These are phyloP conservation scores for Candida namnaoensis DNA, from an alignment of 805 yeast genomes.

Conservation along the genomic window DNA sequence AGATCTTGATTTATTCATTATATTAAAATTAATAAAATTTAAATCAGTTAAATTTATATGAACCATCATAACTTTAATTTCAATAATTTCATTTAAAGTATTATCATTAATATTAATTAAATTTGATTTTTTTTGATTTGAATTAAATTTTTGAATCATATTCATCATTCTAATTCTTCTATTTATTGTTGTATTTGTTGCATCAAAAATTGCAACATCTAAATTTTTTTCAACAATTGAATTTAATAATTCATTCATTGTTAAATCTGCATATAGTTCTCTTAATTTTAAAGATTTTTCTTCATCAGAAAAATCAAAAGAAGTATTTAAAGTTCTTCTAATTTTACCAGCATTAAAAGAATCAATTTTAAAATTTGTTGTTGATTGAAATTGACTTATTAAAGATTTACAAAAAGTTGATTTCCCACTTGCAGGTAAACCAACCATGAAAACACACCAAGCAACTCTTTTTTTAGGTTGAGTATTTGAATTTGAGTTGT, in stretches of 20 bases:
- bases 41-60: background rate
- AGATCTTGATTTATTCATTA: background rate
- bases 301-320: conserved; percentile 32
- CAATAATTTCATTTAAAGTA: no score
- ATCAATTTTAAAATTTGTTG: conserved; percentile 20
- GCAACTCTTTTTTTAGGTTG: background rate
- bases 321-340: conserved; percentile 31
- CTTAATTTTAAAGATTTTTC: conserved; percentile 30
- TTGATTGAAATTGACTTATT: conserved; percentile 18
- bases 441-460: conserved; percentile 63
- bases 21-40: no score
- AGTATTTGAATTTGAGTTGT: background rate
- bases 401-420: conserved; percentile 63
- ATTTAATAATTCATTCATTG: conserved; percentile 36
- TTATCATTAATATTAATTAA: background rate
- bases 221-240: conserved; percentile 32
- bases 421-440: conserved; percentile 73
- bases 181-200: conserved; percentile 44
- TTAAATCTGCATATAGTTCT: conserved; percentile 44
- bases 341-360: conserved; percentile 73
- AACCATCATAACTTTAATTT: background rate
- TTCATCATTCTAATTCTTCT: conserved; percentile 20
- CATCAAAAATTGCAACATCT: conserved; percentile 52
- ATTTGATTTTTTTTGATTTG: conserved; percentile 8
- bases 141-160: conserved; percentile 16